Evolutionary conservation across 2,329 filamentous ascomycete genomes (phyloP), one percentile per base, ranked within the genome.

Genomic region (Calcarisporium arbuscula): DNA sequence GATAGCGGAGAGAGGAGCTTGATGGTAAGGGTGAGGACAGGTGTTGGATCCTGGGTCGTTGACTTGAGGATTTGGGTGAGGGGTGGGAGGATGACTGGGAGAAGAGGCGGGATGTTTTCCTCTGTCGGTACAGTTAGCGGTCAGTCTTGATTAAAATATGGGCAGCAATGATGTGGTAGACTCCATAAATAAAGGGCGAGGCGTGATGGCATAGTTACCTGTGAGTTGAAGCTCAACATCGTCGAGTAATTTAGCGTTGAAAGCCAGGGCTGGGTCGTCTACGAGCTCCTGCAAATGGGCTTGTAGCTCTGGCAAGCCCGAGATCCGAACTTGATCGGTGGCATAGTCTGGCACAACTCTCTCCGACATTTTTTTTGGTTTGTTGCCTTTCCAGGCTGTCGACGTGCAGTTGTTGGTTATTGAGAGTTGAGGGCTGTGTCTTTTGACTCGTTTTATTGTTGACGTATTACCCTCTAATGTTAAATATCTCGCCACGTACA

Each of bases 181-280:
- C n/a, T n/a, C n/a, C 8, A 6, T 19, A 11, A 3, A 14, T 12
- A 5, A 15, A 3, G 14, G 17, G 8, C 18, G 12, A 11, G 22
- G n/a, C 10, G 12, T 10, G 19, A 18, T n/a, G n/a, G n/a, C n/a
- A n/a, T n/a, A 38, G 51, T 18, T 50, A 70, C 73, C 68, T 27
- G 64, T 77, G 12, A 80, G 58, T 48, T 79, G 74, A 5, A 79
- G 64, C 46, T 74, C 68, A 28, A 80, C 67, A 47, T 75, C 58
- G 47, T 80, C 76, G 39, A 80, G 71, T 3, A 80, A 59, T 44
- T 68, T 69, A 9, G 57, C 54, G 39, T 70, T 54, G 22, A 74
- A 57, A 1, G 59, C 51, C 2, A 63, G 51, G 1, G 57, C 56
- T 14, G 67, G 58, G 40, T 69, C 62, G 18, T 56, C 50, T 14